Evolutionary conservation across 31 red algal genomes (phyloP).

Genomic region (Odonthalia washingtoniensis): DNA sequence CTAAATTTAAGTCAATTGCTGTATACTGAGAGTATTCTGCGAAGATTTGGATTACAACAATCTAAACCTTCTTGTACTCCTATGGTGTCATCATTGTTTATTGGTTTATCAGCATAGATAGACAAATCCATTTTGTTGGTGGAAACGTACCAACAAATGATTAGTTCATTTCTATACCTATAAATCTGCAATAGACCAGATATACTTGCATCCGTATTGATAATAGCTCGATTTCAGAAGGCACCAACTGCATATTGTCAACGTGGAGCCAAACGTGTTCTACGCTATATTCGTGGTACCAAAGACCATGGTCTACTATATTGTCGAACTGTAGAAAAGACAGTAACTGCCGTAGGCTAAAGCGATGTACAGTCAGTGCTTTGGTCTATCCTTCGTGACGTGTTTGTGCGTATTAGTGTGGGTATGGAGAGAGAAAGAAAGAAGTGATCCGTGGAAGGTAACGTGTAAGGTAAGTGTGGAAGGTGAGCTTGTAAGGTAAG

Average conservation of each 20-base stretch:
- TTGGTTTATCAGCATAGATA: not conserved
- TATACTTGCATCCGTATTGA: slow-evolving; percentile 29
- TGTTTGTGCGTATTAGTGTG: too few species aligned
- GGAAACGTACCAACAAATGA: slow-evolving; percentile 38
- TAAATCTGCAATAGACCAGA: slow-evolving; percentile 10
- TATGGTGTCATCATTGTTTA: slow-evolving; percentile 37
- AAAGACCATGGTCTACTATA: slow-evolving; percentile 12
- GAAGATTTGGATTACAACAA: slow-evolving; percentile 1
- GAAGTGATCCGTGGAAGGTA: too few species aligned
- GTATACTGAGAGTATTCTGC: slow-evolving; percentile 19
- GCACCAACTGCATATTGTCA: slow-evolving; percentile 19
- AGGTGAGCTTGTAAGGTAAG: too few species aligned
- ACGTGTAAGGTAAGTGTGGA: too few species aligned
- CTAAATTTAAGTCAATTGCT: not conserved
- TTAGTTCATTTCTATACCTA: slow-evolving; percentile 41
- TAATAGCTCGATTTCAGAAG: slow-evolving; percentile 15
- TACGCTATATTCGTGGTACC: slow-evolving; percentile 27
- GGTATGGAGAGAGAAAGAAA: too few species aligned
- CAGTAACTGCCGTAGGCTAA: too few species aligned
- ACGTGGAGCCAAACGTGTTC: slow-evolving; percentile 22
- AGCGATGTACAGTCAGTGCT: too few species aligned
- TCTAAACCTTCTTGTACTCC: slow-evolving; percentile 16
- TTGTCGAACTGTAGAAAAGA: too few species aligned
- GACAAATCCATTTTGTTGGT: not conserved
- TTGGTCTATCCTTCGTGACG: too few species aligned